These are phyloP conservation scores for Talaromyces wortmannii DNA, from an alignment of 495 filamentous ascomycete species.

Conservation along the genomic window DNA sequence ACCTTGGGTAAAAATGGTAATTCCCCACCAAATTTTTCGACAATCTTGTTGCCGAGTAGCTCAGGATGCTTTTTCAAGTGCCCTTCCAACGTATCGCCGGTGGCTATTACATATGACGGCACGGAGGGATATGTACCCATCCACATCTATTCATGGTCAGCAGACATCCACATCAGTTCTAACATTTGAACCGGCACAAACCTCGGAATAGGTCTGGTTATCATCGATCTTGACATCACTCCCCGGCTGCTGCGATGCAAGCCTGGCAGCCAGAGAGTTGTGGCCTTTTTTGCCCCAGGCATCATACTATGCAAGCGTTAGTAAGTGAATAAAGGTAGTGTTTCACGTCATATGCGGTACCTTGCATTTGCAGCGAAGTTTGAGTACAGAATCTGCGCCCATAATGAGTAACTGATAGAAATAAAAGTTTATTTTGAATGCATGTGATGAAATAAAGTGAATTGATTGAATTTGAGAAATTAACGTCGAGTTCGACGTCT, in stretches of 20 bases:
- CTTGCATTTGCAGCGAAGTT: slow-evolving; percentile 35
- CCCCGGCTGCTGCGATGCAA: slow-evolving; percentile 38
- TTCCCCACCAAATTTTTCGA: slow-evolving; percentile 56
- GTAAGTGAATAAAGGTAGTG: background rate
- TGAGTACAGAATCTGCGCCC: slow-evolving; percentile 24
- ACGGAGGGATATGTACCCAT: slow-evolving; percentile 73
- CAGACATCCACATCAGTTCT: background rate
- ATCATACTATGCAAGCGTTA: slow-evolving; percentile 29
- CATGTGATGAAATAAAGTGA: background rate
- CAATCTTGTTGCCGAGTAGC: slow-evolving; percentile 57
- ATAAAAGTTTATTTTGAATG: background rate
- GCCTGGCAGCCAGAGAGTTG: slow-evolving; percentile 29
- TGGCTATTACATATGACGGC: slow-evolving; percentile 54
- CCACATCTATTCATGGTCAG: slow-evolving; percentile 51
- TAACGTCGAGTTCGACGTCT: background rate
- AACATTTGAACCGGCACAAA: slow-evolving; percentile 3
- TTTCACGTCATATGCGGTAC: slow-evolving; percentile 9
- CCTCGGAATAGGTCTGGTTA: slow-evolving; percentile 40
- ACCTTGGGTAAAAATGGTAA: slow-evolving; percentile 74
- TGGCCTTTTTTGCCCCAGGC: slow-evolving; percentile 41
- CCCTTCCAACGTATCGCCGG: slow-evolving; percentile 57
- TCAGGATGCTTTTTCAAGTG: slow-evolving; percentile 59
- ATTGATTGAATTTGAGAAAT: background rate
- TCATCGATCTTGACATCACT: slow-evolving; percentile 28
- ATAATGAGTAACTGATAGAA: background rate